Conservation (phyloP, 306 rosid genomes). For the Pueraria montana region DNA sequence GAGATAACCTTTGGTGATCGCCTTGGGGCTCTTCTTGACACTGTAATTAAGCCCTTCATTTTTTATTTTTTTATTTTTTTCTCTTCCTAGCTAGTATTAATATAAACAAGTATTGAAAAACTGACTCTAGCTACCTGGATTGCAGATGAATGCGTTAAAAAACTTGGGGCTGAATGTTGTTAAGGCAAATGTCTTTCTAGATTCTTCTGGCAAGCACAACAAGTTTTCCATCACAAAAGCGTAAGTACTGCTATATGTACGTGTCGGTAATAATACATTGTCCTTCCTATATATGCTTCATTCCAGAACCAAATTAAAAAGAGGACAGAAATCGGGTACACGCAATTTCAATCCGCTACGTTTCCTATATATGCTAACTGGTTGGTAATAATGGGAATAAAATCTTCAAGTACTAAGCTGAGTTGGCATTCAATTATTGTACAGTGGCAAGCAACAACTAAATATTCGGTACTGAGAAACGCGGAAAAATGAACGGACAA, state of each 20-base stretch:
- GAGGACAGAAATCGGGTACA: not conserved
- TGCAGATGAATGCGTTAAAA: slow-evolving; percentile 93
- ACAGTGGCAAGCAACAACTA: slow-evolving; percentile 27
- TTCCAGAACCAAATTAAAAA: not conserved
- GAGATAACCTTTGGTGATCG: slow-evolving; percentile 98
- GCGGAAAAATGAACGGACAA: slow-evolving; percentile 10
- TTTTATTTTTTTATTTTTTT: not conserved
- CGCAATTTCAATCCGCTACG: not conserved
- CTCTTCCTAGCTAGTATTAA: not conserved
- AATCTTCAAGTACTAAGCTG: slow-evolving; percentile 15
- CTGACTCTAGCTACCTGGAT: slow-evolving; percentile 36
- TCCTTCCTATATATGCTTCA: too few relatives aligned
- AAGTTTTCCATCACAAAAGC: slow-evolving; percentile 87
- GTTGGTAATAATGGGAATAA: too few relatives aligned
- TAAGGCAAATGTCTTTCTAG: slow-evolving; percentile 95
- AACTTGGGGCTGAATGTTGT: slow-evolving; percentile 95
- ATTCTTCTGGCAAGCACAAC: slow-evolving; percentile 97
- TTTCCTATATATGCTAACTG: too few relatives aligned
- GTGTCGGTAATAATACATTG: too few relatives aligned
- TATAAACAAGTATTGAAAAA: not conserved
- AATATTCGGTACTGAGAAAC: not conserved
- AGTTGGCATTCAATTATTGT: slow-evolving; percentile 13
- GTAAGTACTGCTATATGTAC: slow-evolving; percentile 54
- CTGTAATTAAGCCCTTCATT: slow-evolving; percentile 51
- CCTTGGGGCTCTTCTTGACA: slow-evolving; percentile 98